Conservation (phyloP, 768 basidiomycete genomes). For the Pisolithus sp. region DNA sequence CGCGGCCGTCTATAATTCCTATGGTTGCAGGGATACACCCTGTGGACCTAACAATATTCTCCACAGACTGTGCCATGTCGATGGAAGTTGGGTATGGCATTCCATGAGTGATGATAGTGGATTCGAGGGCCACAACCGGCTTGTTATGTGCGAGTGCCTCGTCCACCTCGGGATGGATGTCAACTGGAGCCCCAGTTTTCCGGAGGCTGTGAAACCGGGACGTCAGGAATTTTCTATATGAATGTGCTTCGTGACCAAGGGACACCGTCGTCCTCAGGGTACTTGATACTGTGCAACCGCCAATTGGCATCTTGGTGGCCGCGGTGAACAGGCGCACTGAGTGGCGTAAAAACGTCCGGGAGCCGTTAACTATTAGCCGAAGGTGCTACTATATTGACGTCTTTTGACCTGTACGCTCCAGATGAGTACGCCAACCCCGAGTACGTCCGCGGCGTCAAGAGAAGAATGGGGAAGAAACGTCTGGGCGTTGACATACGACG, state of each 20-base stretch:
- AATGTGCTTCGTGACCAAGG: not conserved
- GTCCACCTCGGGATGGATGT: slow-evolving; percentile 78
- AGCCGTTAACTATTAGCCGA: not conserved
- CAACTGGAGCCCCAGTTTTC: slow-evolving; percentile 35
- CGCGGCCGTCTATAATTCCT: slow-evolving; percentile 71
- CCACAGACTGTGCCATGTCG: slow-evolving; percentile 64
- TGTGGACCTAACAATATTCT: slow-evolving; percentile 62
- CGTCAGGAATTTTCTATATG: slow-evolving; percentile 5
- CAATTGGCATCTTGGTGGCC: not conserved
- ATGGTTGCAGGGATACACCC: slow-evolving; percentile 90
- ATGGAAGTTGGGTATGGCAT: slow-evolving; percentile 78
- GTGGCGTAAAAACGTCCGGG: not conserved
- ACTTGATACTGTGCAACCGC: not conserved
- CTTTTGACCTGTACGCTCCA: not conserved
- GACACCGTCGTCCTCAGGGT: slow-evolving; percentile 1
- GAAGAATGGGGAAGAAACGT: slow-evolving; percentile 16
- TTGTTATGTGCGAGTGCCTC: slow-evolving; percentile 60
- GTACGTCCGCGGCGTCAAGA: slow-evolving; percentile 20
- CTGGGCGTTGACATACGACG: slow-evolving; percentile 53
- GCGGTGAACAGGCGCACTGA: no score
- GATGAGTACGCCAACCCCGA: slow-evolving; percentile 18
- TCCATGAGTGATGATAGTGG: slow-evolving; percentile 88
- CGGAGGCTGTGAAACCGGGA: not conserved
- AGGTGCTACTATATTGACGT: no score
- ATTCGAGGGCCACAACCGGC: slow-evolving; percentile 88